Evolutionary conservation across 2,329 filamentous ascomycete genomes (phyloP), one percentile per base, ranked within the genome.

Genomic region (Trichophyton mentagrophytes): DNA sequence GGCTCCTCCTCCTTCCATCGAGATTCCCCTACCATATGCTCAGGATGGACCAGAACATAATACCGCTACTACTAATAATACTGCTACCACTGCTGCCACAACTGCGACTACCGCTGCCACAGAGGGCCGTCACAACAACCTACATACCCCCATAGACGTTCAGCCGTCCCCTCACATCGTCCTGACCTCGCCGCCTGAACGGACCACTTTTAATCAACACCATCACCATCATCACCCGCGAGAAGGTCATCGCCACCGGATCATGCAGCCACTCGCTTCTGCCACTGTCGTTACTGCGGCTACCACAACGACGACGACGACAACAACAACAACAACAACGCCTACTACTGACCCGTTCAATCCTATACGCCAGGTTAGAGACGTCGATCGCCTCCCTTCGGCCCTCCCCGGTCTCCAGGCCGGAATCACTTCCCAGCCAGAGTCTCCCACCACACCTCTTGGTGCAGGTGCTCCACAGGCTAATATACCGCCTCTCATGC

Each of bases 361-460:
- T 22, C 83, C 80, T 27, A 70, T 93, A 62, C 84, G 90, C 58
- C 89, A 53, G 47, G 11, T 5, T 5, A 8, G 47, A 53, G 89
- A 95, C 70, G 80, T 84, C 51, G 90, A 97, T 71, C 85, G 90
- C 62, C 81, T 93, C 62, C 89, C 87, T 55, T 93, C 88, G 59
- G 95, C 93, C 85, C 79, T 86, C 51, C 83, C 87, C 5, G 82
- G 86, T 46, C 78, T 86, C 60, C 82, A 87, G 64, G 79, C 82
- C 9, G 86, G 87, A 59, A 76, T 90, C 60, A 82, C 82, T 47
- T 96, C 92, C n/a, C 91, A 95, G 71, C 93, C 93, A 7, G 88
- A 91, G 61, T 96, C 90, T 11, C 90, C 90, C 0, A 93, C 89
- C 5, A 95, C 90, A 0, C 90, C 90, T 13, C 80, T 88, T 51